Base-by-base conservation (phyloP, 2,329 filamentous ascomycete species). In the Xylaria sp. region DNA sequence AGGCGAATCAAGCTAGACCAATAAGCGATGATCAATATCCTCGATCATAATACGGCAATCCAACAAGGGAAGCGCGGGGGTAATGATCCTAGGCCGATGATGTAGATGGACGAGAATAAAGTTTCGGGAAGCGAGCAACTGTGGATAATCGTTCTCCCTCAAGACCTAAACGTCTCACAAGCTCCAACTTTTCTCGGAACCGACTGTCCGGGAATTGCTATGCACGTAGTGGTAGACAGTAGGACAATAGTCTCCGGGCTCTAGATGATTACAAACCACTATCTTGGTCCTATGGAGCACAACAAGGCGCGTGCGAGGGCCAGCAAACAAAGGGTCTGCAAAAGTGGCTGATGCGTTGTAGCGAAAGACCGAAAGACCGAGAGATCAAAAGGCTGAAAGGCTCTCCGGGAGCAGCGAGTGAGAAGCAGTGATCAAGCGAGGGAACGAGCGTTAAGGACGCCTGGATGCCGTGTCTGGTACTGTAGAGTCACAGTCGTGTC, bases 11-110 rank as follows among this genome's bases (percentile, higher is more conserved):
- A 41, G 33, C 21, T 29, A 11, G n/a, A 19, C 13, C 38, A n/a
- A 25, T 13, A 46, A 27, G 31, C 17, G 51, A 43, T 21, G 58
- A 11, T 29, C 58, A 46, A 38, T 54, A 48, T 27, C 7, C 33
- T 46, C 21, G 19, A 33, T 33, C 38, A 31, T 35, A 43, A 10
- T 23, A 38, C 31, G 23, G 17, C 27, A 52, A 4, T n/a, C 35
- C 27, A 55, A 47, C 29, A 21, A 38, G 35, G n/a, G 29, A 41
- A 27, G 40, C 21, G 23, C 38, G 21, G 37, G 29, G 52, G 33
- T 41, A 23, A 51, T 64, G 58, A 64, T 46, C 37, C 33, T 40
- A 54, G 11, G 44, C 53, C 64, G 52, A 66, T 58, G n/a, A n/a
- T n/a, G 60, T 59, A 54, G 48, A 19, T 15, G 21, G 15, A 35